Base-by-base conservation (phyloP, 2,329 filamentous ascomycete genomes). In the Pseudogymnoascus sp. region DNA sequence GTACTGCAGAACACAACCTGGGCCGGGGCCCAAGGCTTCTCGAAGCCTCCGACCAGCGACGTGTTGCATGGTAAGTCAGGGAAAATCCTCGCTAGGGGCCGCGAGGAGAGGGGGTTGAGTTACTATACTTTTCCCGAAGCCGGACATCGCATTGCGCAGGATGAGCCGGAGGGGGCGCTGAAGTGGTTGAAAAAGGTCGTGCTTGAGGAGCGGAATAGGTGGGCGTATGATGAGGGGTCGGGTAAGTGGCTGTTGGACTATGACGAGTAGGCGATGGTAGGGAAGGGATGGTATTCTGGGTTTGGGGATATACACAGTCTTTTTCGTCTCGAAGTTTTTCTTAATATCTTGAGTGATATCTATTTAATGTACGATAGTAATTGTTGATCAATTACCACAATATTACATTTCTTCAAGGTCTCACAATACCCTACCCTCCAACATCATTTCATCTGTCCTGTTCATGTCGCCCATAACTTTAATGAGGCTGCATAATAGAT, bases 1-100 rank as follows among this genome's bases (percentile, higher is more conserved):
- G 77, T 78, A 3, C 82, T 86, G 60, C 83, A 88, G 67, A 88
- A 87, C 69, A 86, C 87, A 83, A 87, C 83, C 0, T 88, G 81
- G 80, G 77, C 77, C 55, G 84, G 83, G 2, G 68, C 71, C 0
- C 82, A 85, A 62, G 84, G 84, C 0, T 87, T 88, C 73, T 76
- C 78, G 48, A 67, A 70, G 1, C 70, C 71, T 0, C 82, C 82
- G 0, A 67, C 67, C 3, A 45, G 9, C 8, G 38, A 34, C 6
- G 15, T 38, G 5, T n/a, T 34, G 9, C 41, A 26, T 9, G 18
- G 3, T 38, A 38, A 15, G n/a, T 8, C 55, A 37, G 30, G 30
- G 30, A 26, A 5, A 26, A 5, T 26, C 23, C 5, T 6, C 23
- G 23, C 5, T 26, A 5, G 23, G 23, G 23, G 23, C 23, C 19